phyloP scores from a whole-genome alignment of 148 eudicot genomes.

The Spergularia bocconei region DNA sequence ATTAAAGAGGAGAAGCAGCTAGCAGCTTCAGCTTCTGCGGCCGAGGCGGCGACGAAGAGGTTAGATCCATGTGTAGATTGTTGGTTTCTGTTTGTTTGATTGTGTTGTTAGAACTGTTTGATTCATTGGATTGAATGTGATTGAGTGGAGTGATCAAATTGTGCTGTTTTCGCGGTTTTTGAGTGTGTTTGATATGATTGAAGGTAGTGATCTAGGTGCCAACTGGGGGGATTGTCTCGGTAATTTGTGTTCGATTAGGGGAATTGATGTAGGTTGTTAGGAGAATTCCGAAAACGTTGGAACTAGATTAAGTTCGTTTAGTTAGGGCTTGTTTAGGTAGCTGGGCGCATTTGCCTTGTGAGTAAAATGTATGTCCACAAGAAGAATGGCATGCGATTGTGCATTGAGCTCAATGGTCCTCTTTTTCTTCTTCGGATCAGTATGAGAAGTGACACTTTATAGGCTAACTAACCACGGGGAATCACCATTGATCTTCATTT shows the following conservation, averaged over 20 bases:
- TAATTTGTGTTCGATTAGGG: background rate
- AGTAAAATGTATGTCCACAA: background rate
- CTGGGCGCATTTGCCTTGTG: background rate
- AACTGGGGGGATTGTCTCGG: background rate
- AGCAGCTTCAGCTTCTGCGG: conserved; percentile 6
- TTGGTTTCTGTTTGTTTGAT: background rate
- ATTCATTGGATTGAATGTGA: background rate
- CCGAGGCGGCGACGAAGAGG: conserved; percentile 23
- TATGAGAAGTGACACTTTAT: background rate
- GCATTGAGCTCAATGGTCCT: background rate
- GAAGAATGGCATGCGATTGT: background rate
- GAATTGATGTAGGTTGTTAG: background rate
- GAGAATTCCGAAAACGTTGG: background rate
- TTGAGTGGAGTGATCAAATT: too few relatives aligned
- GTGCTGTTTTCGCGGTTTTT: background rate
- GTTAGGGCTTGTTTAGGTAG: background rate
- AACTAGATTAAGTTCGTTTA: background rate
- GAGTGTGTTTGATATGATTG: background rate
- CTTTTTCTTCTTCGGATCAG: background rate
- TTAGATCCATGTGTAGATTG: conserved; percentile 25
- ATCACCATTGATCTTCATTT: background rate
- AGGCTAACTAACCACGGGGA: background rate
- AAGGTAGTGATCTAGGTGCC: conserved; percentile 6
- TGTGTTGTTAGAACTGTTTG: background rate
- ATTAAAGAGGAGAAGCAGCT: conserved; percentile 52